phyloP scores from a whole-genome alignment of 2,329 filamentous ascomycete genomes.

The Pseudogymnoascus sp. region DNA sequence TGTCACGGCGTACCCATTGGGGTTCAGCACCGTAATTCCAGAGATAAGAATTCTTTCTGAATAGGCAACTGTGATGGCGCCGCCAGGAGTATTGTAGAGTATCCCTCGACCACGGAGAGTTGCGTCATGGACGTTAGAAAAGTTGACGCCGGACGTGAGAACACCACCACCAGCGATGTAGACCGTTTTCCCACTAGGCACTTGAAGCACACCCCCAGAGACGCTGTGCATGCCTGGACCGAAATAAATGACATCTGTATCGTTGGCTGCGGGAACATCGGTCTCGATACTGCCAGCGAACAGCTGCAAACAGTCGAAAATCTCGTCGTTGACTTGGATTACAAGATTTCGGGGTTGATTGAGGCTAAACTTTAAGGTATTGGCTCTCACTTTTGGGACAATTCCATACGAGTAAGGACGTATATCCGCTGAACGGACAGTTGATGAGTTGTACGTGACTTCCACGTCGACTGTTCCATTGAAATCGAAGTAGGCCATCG shows the following conservation, averaged over 20 bases:
- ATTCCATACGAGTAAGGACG: background rate
- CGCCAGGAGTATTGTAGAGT: background rate
- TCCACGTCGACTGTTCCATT: background rate
- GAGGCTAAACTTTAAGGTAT: background rate
- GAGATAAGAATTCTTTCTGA: background rate
- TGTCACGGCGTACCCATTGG: background rate
- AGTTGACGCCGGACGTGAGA: background rate
- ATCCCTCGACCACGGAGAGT: background rate
- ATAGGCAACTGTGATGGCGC: background rate
- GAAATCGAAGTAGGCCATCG: background rate
- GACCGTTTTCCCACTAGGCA: constrained; percentile 18
- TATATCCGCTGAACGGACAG: background rate
- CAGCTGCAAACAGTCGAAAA: background rate
- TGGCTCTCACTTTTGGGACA: background rate
- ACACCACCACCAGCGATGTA: constrained; percentile 13
- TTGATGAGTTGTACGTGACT: background rate
- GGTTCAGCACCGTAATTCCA: background rate
- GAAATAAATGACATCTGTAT: constrained; percentile 23
- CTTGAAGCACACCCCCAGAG: background rate
- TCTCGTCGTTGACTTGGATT: background rate
- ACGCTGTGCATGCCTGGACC: constrained; percentile 22
- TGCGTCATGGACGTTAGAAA: background rate
- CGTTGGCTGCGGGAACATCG: constrained; percentile 10
- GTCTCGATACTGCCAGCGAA: background rate
- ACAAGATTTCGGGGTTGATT: background rate